Evolutionary conservation across 805 yeast genomes (phyloP), one percentile per base, ranked within the genome.

Genomic region (Myxozyma vanderwaltii): DNA sequence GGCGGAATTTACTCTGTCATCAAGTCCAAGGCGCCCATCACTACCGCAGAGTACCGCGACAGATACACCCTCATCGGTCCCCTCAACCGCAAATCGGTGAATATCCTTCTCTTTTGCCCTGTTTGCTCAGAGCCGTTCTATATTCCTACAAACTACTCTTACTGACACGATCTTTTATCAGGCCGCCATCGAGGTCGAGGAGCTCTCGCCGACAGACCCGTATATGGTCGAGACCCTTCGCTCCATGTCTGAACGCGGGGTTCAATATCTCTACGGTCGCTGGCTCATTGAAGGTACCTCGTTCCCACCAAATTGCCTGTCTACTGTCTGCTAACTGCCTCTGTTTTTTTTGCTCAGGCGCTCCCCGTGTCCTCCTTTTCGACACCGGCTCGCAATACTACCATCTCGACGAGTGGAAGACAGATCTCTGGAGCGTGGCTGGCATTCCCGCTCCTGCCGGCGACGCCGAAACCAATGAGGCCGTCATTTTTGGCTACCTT

Each of bases 1-100:
- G 99, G 99, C 51, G 99, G 99, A 38, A 92, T 92, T 73, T 92
- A 92, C 77, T 91, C 98, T 5, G 99, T 92, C 53, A 81, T 92
- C 70, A 94, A 94, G 74, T 89, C 97, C 10, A 92, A 92, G 75
- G 97, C 97, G 6, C 97, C 97, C 7, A 91, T 91, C 61, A 92
- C 99, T 7, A 92, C 88, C 52, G 91, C 95, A 41, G 97, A 92
- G 74, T 94, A 91, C 75, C 82, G 88, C 64, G 89, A 87, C 68
- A 80, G 96, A 56, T 92, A 92, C 76, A 84, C 89, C 24, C 78
- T 91, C 51, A 79, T 94, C 56, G 99, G 99, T 3, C 96, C 97
- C 0, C 79, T 89, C 67, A 86, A 89, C 76, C 80, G 82, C 68
- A 81, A 82, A 63, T 61, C 64, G 41, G 65, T 63, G 38, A 13